Percentiles rank a stretch among this genome's conserved stretches.
Conservation (phyloP, 768 basidiomycete genomes). For the Suillus tomentosus region DNA sequence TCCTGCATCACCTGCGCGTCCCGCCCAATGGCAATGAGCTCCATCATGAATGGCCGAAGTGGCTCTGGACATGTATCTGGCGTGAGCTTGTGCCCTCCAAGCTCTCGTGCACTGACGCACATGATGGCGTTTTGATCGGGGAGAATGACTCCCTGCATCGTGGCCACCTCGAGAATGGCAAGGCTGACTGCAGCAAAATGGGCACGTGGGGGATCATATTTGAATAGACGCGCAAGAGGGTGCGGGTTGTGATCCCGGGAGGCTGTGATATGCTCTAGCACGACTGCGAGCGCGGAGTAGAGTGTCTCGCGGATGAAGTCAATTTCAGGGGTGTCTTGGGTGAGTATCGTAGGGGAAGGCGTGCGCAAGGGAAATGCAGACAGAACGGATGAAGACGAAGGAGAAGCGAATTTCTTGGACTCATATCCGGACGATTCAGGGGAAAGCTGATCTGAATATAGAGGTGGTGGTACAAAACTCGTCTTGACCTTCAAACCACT, state of each 20-base stretch:
- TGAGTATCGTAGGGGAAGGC: slow-evolving; percentile 50
- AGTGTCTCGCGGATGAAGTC: slow-evolving; percentile 85
- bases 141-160: slow-evolving; percentile 51
- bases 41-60: slow-evolving; percentile 70
- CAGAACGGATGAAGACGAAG: slow-evolving; percentile 20
- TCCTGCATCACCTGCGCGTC: slow-evolving; percentile 50
- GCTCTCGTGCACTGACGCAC: slow-evolving; percentile 35
- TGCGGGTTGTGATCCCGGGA: slow-evolving; percentile 22
- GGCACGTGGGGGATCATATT: slow-evolving; percentile 66
- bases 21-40: slow-evolving; percentile 57
- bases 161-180: slow-evolving; percentile 71
- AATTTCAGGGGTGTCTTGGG: slow-evolving; percentile 50
- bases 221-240: slow-evolving; percentile 56
- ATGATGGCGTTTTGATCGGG: slow-evolving; percentile 17
- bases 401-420: slow-evolving; percentile 17
- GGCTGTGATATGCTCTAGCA: slow-evolving; percentile 47
- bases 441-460: slow-evolving; percentile 45
- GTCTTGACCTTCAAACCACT: slow-evolving; percentile 46
- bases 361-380: slow-evolving; percentile 41
- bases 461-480: slow-evolving; percentile 71
- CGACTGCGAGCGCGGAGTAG: slow-evolving; percentile 78
- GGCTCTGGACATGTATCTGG: slow-evolving; percentile 60
- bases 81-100: slow-evolving; percentile 58
- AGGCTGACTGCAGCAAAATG: slow-evolving; percentile 78
- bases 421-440: slow-evolving; percentile 19